These are phyloP conservation scores for Dioscorea zingiberensis DNA, from an alignment of 106 monocot genomes.

Conservation along the genomic window DNA sequence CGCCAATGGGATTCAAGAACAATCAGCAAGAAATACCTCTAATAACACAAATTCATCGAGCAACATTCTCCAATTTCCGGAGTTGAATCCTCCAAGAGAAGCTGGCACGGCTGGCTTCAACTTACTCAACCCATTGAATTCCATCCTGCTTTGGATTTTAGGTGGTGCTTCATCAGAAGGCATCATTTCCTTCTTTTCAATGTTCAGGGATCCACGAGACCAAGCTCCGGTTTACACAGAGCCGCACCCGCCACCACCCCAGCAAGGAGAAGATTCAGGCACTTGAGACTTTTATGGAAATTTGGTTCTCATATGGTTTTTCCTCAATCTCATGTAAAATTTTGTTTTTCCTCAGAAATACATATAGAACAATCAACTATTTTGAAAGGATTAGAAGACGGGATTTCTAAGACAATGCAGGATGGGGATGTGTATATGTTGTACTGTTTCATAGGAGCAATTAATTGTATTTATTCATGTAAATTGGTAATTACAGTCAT, in stretches of 20 bases:
- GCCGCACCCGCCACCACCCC: background rate
- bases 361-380: too few relatives aligned
- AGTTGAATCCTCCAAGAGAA: slow-evolving; percentile 27
- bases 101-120: slow-evolving; percentile 16
- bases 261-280: too few relatives aligned
- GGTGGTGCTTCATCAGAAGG: slow-evolving; percentile 86
- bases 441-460: too few relatives aligned
- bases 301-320: too few relatives aligned
- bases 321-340: too few relatives aligned
- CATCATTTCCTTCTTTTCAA: slow-evolving; percentile 79
- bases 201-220: slow-evolving; percentile 81
- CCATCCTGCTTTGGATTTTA: slow-evolving; percentile 84
- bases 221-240: slow-evolving; percentile 42
- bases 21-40: background rate
- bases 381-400: too few relatives aligned
- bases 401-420: too few relatives aligned
- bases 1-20: slow-evolving; percentile 11
- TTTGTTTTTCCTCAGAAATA: too few relatives aligned
- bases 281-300: too few relatives aligned
- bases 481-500: too few relatives aligned
- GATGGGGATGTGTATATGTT: too few relatives aligned
- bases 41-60: slow-evolving; percentile 7
- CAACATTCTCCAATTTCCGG: slow-evolving; percentile 14
- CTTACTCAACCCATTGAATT: slow-evolving; percentile 62
- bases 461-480: too few relatives aligned